Evolutionary conservation across 768 basidiomycete genomes (phyloP).

Genomic region (Tylopilus balloui): DNA sequence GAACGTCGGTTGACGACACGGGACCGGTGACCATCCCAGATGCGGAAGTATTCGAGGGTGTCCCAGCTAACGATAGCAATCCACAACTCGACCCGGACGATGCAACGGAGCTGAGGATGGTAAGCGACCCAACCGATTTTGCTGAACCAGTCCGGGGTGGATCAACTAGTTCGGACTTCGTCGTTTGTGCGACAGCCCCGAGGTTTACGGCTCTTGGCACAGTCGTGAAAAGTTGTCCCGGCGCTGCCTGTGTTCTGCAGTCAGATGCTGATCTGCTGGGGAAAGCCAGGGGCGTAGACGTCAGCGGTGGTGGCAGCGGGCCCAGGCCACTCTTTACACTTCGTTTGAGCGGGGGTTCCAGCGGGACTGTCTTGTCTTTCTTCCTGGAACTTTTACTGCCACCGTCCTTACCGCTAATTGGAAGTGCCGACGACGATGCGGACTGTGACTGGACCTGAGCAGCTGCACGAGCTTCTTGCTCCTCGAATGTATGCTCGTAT

Average conservation of each 20-base stretch:
- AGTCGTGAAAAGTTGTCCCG: slow-evolving; percentile 10
- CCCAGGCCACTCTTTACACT: slow-evolving; percentile 60
- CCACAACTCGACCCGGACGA: slow-evolving; percentile 3
- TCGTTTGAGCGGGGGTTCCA: slow-evolving; percentile 65
- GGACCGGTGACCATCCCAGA: not conserved
- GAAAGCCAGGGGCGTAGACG: slow-evolving; percentile 55
- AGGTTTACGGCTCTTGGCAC: not conserved
- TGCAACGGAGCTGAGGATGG: not conserved
- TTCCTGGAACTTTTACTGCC: slow-evolving; percentile 37
- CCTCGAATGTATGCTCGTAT: slow-evolving; percentile 61
- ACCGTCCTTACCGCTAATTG: slow-evolving; percentile 35
- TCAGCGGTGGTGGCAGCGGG: slow-evolving; percentile 64
- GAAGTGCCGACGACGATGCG: slow-evolving; percentile 16
- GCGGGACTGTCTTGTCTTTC: slow-evolving; percentile 52
- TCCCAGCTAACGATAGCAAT: slow-evolving; percentile 3
- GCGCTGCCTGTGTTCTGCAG: not conserved
- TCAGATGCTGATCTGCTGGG: slow-evolving; percentile 32
- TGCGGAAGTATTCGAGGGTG: slow-evolving; percentile 19
- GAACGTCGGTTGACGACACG: slow-evolving; percentile 17
- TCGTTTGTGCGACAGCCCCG: not conserved
- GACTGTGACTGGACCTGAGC: slow-evolving; percentile 30
- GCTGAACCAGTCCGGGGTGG: slow-evolving; percentile 2
- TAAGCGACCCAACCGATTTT: not conserved
- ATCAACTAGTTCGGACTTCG: slow-evolving; percentile 8
- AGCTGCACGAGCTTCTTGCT: slow-evolving; percentile 55